Percentiles rank a stretch among this genome's conserved stretches.
phyloP scores from a whole-genome alignment of 192 early-diverging fungal species.

The Coemansia sp. region DNA sequence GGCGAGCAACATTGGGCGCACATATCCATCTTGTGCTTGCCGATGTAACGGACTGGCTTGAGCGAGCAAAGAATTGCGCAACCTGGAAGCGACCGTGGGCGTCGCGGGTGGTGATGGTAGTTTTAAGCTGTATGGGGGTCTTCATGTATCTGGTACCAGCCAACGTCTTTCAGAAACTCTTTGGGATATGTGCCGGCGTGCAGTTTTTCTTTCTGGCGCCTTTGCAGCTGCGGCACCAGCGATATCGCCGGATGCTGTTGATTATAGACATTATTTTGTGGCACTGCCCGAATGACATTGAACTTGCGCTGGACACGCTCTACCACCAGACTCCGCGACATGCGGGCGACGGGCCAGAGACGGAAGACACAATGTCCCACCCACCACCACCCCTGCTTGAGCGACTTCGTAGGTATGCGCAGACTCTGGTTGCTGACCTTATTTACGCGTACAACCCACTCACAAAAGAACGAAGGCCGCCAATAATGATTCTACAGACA shows the following conservation, averaged over 20 bases:
- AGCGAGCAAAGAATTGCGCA: slow-evolving; percentile 53
- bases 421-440: slow-evolving; percentile 27
- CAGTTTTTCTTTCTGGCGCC: slow-evolving; percentile 55
- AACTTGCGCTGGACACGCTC: slow-evolving; percentile 45
- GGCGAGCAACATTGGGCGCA: slow-evolving; percentile 51
- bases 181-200: slow-evolving; percentile 41
- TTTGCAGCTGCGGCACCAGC: slow-evolving; percentile 47
- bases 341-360: background rate
- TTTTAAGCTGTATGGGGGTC: slow-evolving; percentile 25
- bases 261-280: slow-evolving; percentile 48
- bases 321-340: slow-evolving; percentile 9
- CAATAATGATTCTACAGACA: slow-evolving; percentile 47
- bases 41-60: slow-evolving; percentile 55
- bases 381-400: background rate
- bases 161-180: slow-evolving; percentile 32
- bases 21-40: slow-evolving; percentile 46
- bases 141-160: slow-evolving; percentile 38
- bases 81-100: slow-evolving; percentile 57
- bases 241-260: slow-evolving; percentile 50
- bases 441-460: slow-evolving; percentile 36
- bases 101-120: slow-evolving; percentile 30
- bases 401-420: slow-evolving; percentile 11
- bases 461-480: slow-evolving; percentile 18
- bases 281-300: slow-evolving; percentile 52
- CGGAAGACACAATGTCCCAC: background rate